A percentile compares a stretch with the other conserved stretches of the same genome.
Evolutionary conservation across 2,329 filamentous ascomycete species (phyloP).

Genomic region (Colletotrichum musicola): DNA sequence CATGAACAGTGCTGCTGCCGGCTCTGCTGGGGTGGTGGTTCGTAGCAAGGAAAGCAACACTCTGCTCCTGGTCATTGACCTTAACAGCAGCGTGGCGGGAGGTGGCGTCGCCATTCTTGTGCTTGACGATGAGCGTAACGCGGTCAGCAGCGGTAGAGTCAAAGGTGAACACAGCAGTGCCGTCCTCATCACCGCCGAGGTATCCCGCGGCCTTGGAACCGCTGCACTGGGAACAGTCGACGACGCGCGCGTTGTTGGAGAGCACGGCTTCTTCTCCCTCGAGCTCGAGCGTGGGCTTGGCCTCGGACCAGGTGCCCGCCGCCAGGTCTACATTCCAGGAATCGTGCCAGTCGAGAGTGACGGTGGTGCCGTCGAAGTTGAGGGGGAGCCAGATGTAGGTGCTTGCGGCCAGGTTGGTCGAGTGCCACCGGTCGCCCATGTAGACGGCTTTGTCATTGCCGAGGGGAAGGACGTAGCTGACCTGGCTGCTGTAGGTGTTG

Average conservation of each 20-base stretch:
- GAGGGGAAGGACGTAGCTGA: slow-evolving; percentile 67
- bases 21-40: slow-evolving; percentile 52
- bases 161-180: slow-evolving; percentile 62
- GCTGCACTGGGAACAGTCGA: slow-evolving; percentile 66
- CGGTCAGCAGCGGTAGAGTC: slow-evolving; percentile 56
- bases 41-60: slow-evolving; percentile 67
- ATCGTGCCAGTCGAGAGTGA: slow-evolving; percentile 63
- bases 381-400: slow-evolving; percentile 77
- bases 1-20: slow-evolving; percentile 61
- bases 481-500: slow-evolving; percentile 71
- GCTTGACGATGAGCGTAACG: slow-evolving; percentile 67
- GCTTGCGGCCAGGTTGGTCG: slow-evolving; percentile 68
- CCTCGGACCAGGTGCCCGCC: slow-evolving; percentile 57
- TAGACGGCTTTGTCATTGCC: slow-evolving; percentile 63
- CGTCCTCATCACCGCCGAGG: slow-evolving; percentile 62
- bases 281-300: slow-evolving; percentile 59
- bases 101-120: slow-evolving; percentile 66
- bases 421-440: slow-evolving; percentile 76
- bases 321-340: slow-evolving; percentile 65
- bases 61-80: slow-evolving; percentile 66
- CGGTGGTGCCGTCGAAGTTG: slow-evolving; percentile 62
- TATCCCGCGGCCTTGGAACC: slow-evolving; percentile 64
- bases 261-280: slow-evolving; percentile 65
- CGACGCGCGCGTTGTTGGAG: slow-evolving; percentile 56
- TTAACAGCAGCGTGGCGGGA: slow-evolving; percentile 66